Conservation (phyloP, 2,329 filamentous ascomycete species). For the Colletotrichum sp. region DNA sequence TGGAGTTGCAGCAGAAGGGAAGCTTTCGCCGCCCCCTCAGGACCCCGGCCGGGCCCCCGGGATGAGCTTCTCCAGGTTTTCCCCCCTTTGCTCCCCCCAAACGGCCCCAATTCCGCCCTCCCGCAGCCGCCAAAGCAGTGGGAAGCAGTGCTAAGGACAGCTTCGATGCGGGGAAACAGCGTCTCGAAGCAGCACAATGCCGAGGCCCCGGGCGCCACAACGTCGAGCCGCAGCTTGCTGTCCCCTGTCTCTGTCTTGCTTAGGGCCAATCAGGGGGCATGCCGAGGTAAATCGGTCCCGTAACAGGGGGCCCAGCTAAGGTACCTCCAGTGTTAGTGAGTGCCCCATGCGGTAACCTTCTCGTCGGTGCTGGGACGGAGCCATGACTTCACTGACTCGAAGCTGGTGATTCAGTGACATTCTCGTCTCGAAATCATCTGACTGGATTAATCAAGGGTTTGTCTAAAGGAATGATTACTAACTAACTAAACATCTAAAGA, state of each 20-base stretch:
- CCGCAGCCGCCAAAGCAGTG: neutral
- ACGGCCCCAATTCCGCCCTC: conserved; percentile 6
- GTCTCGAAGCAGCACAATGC: conserved; percentile 1
- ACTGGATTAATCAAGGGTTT: neutral
- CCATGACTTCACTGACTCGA: neutral
- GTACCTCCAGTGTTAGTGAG: neutral
- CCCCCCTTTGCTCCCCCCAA: neutral
- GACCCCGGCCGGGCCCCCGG: neutral
- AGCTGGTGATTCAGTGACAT: neutral
- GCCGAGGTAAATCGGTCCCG: conserved; percentile 11
- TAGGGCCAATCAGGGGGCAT: conserved; percentile 6
- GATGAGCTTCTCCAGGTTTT: conserved; percentile 21
- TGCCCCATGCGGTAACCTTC: conserved; percentile 13
- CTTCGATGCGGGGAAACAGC: conserved; percentile 3
- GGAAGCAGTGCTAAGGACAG: neutral
- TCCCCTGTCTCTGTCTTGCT: neutral
- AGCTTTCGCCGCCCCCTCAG: conserved; percentile 12
- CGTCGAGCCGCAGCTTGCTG: neutral
- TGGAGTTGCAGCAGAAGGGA: neutral
- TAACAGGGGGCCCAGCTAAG: neutral
- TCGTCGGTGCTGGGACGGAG: neutral
- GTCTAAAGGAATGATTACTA: neutral
- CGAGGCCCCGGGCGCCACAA: conserved; percentile 14
- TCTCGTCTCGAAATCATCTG: neutral
- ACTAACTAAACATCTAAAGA: neutral